Base-by-base conservation (phyloP, 148 eudicot genomes). In the Gaultheria prostrata region DNA sequence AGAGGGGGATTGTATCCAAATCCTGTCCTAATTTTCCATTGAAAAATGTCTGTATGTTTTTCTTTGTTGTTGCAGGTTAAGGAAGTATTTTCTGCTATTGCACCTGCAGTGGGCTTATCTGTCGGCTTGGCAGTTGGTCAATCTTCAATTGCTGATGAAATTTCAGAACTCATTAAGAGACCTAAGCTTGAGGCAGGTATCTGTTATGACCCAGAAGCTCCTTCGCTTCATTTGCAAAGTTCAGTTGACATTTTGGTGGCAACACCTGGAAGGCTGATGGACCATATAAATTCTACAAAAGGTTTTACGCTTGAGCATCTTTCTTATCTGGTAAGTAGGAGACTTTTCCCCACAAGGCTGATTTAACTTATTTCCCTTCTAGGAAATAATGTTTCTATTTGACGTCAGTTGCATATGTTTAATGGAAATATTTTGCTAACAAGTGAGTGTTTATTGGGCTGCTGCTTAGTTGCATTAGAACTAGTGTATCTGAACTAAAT, bases 221-320 rank as follows among this genome's bases (percentile, higher is more conserved):
- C 85, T 74, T 86, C 83, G n/a, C 69, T 77, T 84, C 89, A 83
- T 83, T 80, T 88, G 32, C 85, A 89, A 77, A 93, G 97, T 86
- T 88, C 91, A 75, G 98, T 96, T 56, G 98, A 96, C 90, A 96
- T 96, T 87, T 83, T 96, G 81, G 95, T 96, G 57, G 98, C 98
- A 65, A 96, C 98, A 63, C 98, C 98, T 39, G 98, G 98, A 88
- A 92, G 98, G 89, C 93, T 96, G 83, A 90, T 96, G 97, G 98
- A 96, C 84, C 98, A 96, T 85, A 92, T 94, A 67, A 90, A 89
- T 84, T 89, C 85, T 76, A 96, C 98, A 49, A 92, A 91, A 84
- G 98, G 98, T 85, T 96, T 96, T 83, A 93, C 98, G 15, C 94
- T 96, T 30, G 93, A 94, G 87, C 98, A 96, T 91, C 94, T 96